Base-by-base conservation (phyloP, 1,139 yeast genomes). In the Blastobotrys apis region DNA sequence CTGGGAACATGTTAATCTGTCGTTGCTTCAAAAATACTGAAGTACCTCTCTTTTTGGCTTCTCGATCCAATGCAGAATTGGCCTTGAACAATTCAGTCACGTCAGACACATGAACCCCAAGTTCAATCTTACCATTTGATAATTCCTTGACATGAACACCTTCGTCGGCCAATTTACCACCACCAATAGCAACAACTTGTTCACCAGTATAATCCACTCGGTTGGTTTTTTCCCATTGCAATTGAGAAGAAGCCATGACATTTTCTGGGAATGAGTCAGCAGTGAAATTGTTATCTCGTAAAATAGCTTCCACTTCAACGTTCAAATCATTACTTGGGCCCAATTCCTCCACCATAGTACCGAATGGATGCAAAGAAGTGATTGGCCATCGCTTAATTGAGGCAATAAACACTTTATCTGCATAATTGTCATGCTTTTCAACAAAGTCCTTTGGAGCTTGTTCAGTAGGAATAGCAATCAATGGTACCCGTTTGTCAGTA, bases 351-450 rank as follows among this genome's bases (percentile, higher is more conserved):
- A 90, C 84, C 51, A 92, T 72, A 25, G 96, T 90, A 57, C 98
- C 98, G 60, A 92, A 92, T 3, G 98, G 98, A 70, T 92, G 98
- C 63, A 92, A 75, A 0, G 97, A 90, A 16, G 98, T 92, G 66
- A 92, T 92, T 63, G 98, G 98, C 98, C 98, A 92, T 66, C 98
- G 82, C 64, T 92, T 92, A 58, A 92, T 92, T 3, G 95, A 84
- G 0, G 97, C 97, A 51, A 92, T 94, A 61, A 92, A 92, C 44
- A 88, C 70, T 57, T 83, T 85, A 61, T 86, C 80, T 0, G 86
- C 74, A 57, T 92, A 92, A 44, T 73, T 75, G 47, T 85, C 95
- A 54, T 88, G 95, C 57, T 88, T 87, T 53, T 88, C 96, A 35
- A 92, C 94, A 67, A 92, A 90, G 64, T 92, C 97, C 50, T 77